These are phyloP conservation scores for Metschnikowia matae DNA, from an alignment of 805 yeast genomes.

Conservation along the genomic window DNA sequence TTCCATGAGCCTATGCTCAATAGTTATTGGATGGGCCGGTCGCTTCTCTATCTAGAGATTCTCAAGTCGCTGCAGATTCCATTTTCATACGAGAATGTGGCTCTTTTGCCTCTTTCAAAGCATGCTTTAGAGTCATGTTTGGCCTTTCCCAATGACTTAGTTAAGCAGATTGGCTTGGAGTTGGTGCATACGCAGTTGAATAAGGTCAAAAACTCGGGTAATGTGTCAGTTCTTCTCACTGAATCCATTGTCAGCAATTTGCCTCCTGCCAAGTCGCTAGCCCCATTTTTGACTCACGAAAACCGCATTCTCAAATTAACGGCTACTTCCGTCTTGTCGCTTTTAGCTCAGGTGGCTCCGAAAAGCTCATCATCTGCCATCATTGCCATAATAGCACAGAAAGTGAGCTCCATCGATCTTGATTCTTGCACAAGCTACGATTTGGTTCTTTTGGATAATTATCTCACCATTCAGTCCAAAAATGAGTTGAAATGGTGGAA, in stretches of 20 bases:
- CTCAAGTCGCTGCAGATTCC: slow-evolving; percentile 56
- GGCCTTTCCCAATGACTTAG: slow-evolving; percentile 39
- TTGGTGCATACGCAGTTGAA: slow-evolving; percentile 57
- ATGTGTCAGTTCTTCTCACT: slow-evolving; percentile 7
- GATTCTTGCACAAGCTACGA: slow-evolving; percentile 47
- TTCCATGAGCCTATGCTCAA: slow-evolving; percentile 74
- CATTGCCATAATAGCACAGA: slow-evolving; percentile 6
- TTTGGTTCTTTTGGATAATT: slow-evolving; percentile 53
- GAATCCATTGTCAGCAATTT: slow-evolving; percentile 29
- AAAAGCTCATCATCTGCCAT: slow-evolving; percentile 19
- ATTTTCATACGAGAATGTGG: slow-evolving; percentile 44
- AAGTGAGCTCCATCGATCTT: slow-evolving; percentile 8
- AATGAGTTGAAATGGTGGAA: slow-evolving; percentile 82
- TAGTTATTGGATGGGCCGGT: slow-evolving; percentile 79
- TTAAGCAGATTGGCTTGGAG: slow-evolving; percentile 63
- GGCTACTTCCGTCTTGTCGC: slow-evolving; percentile 40
- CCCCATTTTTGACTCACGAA: slow-evolving; percentile 41
- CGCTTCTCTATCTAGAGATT: slow-evolving; percentile 56
- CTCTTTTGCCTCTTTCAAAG: slow-evolving; percentile 64
- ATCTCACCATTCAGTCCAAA: slow-evolving; percentile 52
- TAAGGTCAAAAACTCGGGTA: slow-evolving; percentile 24
- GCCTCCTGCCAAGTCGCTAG: slow-evolving; percentile 42
- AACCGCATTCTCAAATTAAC: slow-evolving; percentile 46
- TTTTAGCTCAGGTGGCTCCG: slow-evolving; percentile 23
- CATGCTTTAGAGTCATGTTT: slow-evolving; percentile 56